These are phyloP conservation scores for Hypoxylon intermedium DNA, from an alignment of 495 filamentous ascomycete species.

Conservation along the genomic window DNA sequence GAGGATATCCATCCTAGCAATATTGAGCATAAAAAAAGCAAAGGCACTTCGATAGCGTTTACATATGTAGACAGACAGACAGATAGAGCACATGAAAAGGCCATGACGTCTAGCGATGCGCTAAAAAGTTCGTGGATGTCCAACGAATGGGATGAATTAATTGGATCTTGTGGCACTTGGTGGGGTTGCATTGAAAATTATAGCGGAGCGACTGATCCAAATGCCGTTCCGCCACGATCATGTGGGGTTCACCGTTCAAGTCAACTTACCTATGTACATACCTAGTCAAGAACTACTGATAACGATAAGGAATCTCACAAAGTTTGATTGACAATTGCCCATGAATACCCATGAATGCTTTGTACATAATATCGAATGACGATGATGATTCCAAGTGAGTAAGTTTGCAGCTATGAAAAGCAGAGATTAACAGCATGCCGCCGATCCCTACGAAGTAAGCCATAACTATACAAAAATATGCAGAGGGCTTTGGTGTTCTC, in stretches of 20 bases:
- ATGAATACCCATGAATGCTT: too few relatives aligned
- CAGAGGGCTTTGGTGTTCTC: too few relatives aligned
- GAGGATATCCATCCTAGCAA: slow-evolving; percentile 11
- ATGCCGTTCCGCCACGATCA: not conserved
- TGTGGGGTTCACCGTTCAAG: too few relatives aligned
- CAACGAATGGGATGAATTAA: slow-evolving; percentile 25
- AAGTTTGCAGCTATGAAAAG: too few relatives aligned
- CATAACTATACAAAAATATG: too few relatives aligned
- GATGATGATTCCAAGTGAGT: too few relatives aligned
- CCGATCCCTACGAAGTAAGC: too few relatives aligned
- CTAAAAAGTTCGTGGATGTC: slow-evolving; percentile 12
- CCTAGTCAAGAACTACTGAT: slow-evolving; percentile 1
- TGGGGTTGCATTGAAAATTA: slow-evolving; percentile 12
- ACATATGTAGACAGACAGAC: too few relatives aligned
- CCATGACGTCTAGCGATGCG: slow-evolving; percentile 20
- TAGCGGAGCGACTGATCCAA: slow-evolving; percentile 1
- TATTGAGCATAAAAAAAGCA: slow-evolving; percentile 3
- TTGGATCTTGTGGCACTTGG: slow-evolving; percentile 23
- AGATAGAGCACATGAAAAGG: slow-evolving; percentile 23
- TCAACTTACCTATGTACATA: too few relatives aligned
- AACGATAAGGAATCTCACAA: slow-evolving; percentile 3
- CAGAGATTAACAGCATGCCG: too few relatives aligned
- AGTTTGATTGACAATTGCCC: not conserved
- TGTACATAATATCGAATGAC: too few relatives aligned
- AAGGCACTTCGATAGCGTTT: slow-evolving; percentile 9